A percentile compares a stretch with the other conserved stretches of the same genome.
Evolutionary conservation across 352 stramenopile species (phyloP).

Genomic region (Phytophthora citricola): DNA sequence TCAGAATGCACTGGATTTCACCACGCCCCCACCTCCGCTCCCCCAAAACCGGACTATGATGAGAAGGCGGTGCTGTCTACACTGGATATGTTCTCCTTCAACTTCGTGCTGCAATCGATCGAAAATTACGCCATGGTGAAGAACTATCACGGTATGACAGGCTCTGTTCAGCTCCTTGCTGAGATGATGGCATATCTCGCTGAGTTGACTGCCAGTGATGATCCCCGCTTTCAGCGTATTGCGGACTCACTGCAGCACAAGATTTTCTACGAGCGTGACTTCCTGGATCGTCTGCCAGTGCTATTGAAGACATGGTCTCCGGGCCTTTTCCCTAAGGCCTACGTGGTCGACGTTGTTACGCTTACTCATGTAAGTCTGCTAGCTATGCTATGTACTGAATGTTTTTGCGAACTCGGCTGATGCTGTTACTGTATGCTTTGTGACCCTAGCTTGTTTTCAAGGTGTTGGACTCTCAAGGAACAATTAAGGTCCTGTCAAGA

Average conservation of each 20-base stretch:
- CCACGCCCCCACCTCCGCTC: conserved; percentile 40
- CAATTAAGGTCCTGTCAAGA: conserved; percentile 84
- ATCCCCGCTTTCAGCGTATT: conserved; percentile 82
- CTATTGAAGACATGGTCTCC: conserved; percentile 83
- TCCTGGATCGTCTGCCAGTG: conserved; percentile 83
- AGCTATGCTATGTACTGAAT: not conserved
- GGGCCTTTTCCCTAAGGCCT: conserved; percentile 65
- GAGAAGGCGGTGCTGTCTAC: conserved; percentile 86
- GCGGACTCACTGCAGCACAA: conserved; percentile 89
- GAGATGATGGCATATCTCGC: conserved; percentile 90
- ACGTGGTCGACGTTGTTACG: conserved; percentile 84
- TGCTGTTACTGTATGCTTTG: conserved; percentile 4
- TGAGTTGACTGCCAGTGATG: conserved; percentile 73
- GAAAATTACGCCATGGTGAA: conserved; percentile 85
- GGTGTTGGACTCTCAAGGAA: conserved; percentile 83
- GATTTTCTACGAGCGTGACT: conserved; percentile 90
- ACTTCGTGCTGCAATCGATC: conserved; percentile 90
- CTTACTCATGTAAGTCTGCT: conserved; percentile 76
- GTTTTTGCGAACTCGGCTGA: conserved; percentile 7
- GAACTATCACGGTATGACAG: conserved; percentile 85
- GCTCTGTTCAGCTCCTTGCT: conserved; percentile 76
- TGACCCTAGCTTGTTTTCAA: conserved; percentile 81
- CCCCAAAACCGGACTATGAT: conserved; percentile 62
- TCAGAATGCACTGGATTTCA: conserved; percentile 65
- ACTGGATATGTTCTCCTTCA: conserved; percentile 93